Conservation (phyloP, 176 grass and related monocot species). For the Musa itinerans region DNA sequence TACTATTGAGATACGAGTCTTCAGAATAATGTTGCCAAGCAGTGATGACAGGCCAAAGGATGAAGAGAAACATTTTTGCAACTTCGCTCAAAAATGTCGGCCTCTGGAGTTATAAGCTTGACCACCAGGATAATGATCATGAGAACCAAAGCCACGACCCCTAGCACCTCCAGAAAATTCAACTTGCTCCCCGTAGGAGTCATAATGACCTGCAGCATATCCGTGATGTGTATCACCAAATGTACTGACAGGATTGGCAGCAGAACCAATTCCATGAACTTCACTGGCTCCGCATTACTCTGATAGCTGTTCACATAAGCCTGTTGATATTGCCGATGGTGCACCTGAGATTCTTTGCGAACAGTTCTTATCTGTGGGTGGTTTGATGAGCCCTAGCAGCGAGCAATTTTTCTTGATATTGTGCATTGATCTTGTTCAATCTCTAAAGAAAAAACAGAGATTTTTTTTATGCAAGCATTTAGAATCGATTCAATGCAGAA, state of each 20-base stretch:
- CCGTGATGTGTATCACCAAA: conserved; percentile 44
- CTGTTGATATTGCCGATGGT: conserved; percentile 81
- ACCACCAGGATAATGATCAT: conserved; percentile 46
- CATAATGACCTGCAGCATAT: conserved; percentile 45
- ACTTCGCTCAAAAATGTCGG: conserved; percentile 36
- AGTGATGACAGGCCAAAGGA: not conserved
- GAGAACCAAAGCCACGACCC: conserved; percentile 42
- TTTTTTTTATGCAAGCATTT: conserved; percentile 11
- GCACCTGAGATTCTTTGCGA: conserved; percentile 60
- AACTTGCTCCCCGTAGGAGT: conserved; percentile 28
- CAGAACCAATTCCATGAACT: conserved; percentile 6
- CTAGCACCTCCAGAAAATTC: conserved; percentile 33
- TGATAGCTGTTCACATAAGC: conserved; percentile 38
- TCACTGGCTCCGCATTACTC: conserved; percentile 1
- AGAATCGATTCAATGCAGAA: conserved; percentile 7
- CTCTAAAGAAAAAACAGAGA: conserved; percentile 39
- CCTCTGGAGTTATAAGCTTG: conserved; percentile 70
- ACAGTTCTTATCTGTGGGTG: conserved; percentile 69
- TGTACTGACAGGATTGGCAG: conserved; percentile 16
- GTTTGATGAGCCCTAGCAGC: conserved; percentile 52
- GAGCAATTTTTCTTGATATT: conserved; percentile 66
- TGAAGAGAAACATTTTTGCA: too few relatives aligned
- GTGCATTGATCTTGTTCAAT: conserved; percentile 71
- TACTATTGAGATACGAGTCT: not conserved
- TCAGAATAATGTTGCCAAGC: not conserved